Conservation (phyloP, 2,329 filamentous ascomycete genomes). For the Paecilomyces sp. region DNA sequence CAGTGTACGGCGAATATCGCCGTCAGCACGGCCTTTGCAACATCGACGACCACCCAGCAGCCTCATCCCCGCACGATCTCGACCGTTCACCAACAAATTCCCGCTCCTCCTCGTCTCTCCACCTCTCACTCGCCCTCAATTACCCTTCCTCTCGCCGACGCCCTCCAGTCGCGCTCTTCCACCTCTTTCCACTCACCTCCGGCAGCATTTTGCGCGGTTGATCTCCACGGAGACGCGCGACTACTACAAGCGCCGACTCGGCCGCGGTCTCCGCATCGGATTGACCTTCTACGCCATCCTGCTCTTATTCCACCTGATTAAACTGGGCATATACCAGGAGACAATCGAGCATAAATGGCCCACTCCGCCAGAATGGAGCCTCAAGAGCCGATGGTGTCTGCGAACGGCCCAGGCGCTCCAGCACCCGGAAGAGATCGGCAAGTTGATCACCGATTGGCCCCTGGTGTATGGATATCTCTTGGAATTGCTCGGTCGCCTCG, state of each 20-base stretch:
- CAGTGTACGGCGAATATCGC: constrained; percentile 32
- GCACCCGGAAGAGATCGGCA: constrained; percentile 48
- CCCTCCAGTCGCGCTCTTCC: constrained; percentile 39
- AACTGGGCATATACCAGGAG: constrained; percentile 65
- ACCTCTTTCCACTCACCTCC: constrained; percentile 47
- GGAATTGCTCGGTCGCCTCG: constrained; percentile 58
- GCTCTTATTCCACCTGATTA: constrained; percentile 53
- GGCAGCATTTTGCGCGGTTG: constrained; percentile 56
- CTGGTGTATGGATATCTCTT: constrained; percentile 55
- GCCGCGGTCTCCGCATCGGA: constrained; percentile 62
- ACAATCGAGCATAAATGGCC: constrained; percentile 67
- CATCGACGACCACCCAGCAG: constrained; percentile 29
- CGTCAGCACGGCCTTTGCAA: constrained; percentile 27
- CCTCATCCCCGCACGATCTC: constrained; percentile 15
- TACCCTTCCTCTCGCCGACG: constrained; percentile 58
- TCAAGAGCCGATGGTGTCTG: constrained; percentile 60
- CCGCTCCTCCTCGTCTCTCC: constrained; percentile 46
- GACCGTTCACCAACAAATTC: constrained; percentile 53
- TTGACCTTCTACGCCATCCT: constrained; percentile 64
- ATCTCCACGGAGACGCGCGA: constrained; percentile 66
- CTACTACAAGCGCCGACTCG: constrained; percentile 42
- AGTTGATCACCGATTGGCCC: constrained; percentile 60
- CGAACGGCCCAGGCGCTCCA: constrained; percentile 57
- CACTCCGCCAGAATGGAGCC: constrained; percentile 75
- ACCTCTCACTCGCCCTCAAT: constrained; percentile 50